These are phyloP conservation scores for Emergomyces pasteurianus DNA, from an alignment of 2,329 filamentous ascomycete genomes.

Conservation along the genomic window DNA sequence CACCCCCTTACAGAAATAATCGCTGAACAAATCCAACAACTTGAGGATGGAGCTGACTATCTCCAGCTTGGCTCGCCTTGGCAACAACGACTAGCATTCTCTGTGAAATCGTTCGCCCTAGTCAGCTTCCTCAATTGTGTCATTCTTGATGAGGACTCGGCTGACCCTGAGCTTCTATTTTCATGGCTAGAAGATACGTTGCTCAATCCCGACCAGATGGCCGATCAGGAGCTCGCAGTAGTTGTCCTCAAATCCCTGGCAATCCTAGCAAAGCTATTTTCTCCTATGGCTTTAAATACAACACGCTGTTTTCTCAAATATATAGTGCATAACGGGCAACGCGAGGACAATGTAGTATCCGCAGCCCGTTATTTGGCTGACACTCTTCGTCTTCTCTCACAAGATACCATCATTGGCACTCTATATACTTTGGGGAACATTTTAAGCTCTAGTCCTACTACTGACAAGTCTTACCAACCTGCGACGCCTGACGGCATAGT, in stretches of 20 bases:
- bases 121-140: conserved; percentile 78
- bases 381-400: conserved; percentile 68
- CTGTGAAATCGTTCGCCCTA: conserved; percentile 71
- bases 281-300: conserved; percentile 59
- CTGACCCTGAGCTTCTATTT: conserved; percentile 67
- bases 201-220: conserved; percentile 68
- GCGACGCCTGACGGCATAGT: conserved; percentile 23
- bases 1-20: conserved; percentile 58
- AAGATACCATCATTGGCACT: conserved; percentile 88
- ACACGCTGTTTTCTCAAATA: conserved; percentile 73
- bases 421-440: conserved; percentile 95
- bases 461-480: conserved; percentile 34
- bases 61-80: conserved; percentile 71
- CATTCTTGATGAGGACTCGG: conserved; percentile 66
- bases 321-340: conserved; percentile 71
- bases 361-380: conserved; percentile 78
- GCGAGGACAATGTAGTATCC: conserved; percentile 55
- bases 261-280: conserved; percentile 63
- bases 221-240: conserved; percentile 62
- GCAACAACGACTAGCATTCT: conserved; percentile 76
- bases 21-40: conserved; percentile 67
- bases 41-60: conserved; percentile 86
- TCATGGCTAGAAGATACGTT: conserved; percentile 77
- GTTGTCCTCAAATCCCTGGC: conserved; percentile 73
- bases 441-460: conserved; percentile 56